These are phyloP conservation scores for Scedosporium aurantiacum DNA, from an alignment of 2,329 filamentous ascomycete genomes.

Conservation along the genomic window DNA sequence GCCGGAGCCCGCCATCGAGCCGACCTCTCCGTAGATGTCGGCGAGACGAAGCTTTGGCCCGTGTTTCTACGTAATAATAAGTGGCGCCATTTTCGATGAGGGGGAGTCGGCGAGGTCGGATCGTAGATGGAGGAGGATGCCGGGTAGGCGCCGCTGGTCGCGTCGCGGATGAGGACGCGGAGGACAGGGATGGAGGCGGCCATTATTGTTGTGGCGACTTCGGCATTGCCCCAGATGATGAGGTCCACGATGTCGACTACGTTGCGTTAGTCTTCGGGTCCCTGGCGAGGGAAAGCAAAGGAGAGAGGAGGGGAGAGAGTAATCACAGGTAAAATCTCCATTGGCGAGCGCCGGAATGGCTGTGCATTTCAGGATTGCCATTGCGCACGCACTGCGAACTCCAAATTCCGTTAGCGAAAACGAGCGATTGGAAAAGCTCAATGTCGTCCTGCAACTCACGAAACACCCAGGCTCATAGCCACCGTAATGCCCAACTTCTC, in stretches of 20 bases:
- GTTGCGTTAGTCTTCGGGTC: too few relatives aligned
- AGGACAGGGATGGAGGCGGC: slow-evolving; percentile 12
- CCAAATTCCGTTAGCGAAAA: not conserved
- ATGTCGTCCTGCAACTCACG: not conserved
- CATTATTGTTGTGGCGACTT: slow-evolving; percentile 12
- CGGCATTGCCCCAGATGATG: slow-evolving; percentile 13
- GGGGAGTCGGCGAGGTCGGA: not conserved
- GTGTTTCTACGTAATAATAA: not conserved
- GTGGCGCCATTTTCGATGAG: not conserved
- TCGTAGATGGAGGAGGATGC: not conserved
- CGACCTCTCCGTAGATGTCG: not conserved
- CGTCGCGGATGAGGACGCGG: slow-evolving; percentile 10
- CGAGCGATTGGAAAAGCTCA: not conserved
- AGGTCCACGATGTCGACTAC: slow-evolving; percentile 12
- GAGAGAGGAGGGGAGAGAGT: not conserved
- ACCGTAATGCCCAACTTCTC: not conserved
- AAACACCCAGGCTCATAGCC: not conserved
- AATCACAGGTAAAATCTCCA: not conserved
- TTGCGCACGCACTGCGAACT: not conserved
- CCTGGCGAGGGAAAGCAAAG: not conserved
- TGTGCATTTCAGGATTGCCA: not conserved
- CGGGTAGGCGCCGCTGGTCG: not conserved
- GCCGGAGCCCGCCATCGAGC: not conserved
- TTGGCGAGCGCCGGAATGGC: not conserved
- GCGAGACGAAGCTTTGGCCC: not conserved